Evolutionary conservation across 2,329 filamentous ascomycete species (phyloP).

Genomic region (Pseudogymnoascus sp.): DNA sequence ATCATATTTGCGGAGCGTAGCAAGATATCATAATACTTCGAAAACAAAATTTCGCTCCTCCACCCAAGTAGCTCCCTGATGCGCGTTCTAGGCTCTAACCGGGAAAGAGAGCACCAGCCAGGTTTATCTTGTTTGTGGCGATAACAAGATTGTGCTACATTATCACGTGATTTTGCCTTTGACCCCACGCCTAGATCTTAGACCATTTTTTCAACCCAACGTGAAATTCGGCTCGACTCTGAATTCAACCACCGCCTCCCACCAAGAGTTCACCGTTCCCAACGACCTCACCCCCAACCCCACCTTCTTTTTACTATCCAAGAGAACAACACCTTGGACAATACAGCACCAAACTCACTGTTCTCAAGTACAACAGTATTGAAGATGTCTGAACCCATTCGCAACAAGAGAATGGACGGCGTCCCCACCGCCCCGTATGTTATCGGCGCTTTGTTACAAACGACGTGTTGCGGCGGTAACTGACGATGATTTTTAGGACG

Average conservation of each 20-base stretch:
- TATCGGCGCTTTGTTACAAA: constrained; percentile 12
- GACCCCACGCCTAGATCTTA: constrained; percentile 11
- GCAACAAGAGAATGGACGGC: constrained; percentile 54
- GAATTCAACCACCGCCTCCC: constrained; percentile 6
- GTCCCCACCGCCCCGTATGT: constrained; percentile 58
- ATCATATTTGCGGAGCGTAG: neutral
- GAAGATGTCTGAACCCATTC: constrained; percentile 60
- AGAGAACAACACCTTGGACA: constrained; percentile 2
- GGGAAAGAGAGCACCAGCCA: neutral
- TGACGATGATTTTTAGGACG: constrained; percentile 54
- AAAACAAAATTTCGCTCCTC: neutral
- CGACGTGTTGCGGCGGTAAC: constrained; percentile 12
- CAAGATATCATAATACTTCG: neutral
- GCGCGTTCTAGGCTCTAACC: constrained; percentile 5
- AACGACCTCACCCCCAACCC: constrained; percentile 7
- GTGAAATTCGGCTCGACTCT: constrained; percentile 9
- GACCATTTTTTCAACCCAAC: constrained; percentile 11
- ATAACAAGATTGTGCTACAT: neutral
- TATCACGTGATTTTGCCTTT: constrained; percentile 6
- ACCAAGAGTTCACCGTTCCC: constrained; percentile 2
- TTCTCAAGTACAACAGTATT: constrained; percentile 8
- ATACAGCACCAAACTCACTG: neutral
- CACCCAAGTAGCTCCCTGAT: neutral
- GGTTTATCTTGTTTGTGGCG: constrained; percentile 8
- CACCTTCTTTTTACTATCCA: constrained; percentile 7